Evolutionary conservation across 805 yeast species (phyloP).

Genomic region (Priceomyces melissophilus): DNA sequence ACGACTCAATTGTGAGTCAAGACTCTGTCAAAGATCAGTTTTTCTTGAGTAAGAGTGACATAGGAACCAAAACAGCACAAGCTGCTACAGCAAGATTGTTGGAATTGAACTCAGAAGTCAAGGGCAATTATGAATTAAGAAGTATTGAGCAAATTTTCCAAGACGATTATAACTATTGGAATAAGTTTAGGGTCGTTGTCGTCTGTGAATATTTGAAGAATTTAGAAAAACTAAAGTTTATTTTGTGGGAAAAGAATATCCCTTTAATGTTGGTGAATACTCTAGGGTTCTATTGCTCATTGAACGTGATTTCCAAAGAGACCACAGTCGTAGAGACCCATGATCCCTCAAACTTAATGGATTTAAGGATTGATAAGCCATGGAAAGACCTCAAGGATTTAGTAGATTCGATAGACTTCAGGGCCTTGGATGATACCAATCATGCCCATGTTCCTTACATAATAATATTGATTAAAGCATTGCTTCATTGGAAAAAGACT

Average conservation of each 20-base stretch:
- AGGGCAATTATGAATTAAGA: slow-evolving; percentile 26
- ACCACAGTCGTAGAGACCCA: slow-evolving; percentile 69
- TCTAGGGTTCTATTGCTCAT: slow-evolving; percentile 63
- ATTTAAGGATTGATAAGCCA: slow-evolving; percentile 63
- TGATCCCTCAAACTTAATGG: slow-evolving; percentile 62
- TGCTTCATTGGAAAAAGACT: slow-evolving; percentile 37
- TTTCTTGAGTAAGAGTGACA: slow-evolving; percentile 46
- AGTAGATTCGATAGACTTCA: slow-evolving; percentile 50
- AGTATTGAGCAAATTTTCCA: slow-evolving; percentile 10
- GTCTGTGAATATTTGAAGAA: slow-evolving; percentile 27
- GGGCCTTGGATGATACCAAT: slow-evolving; percentile 39
- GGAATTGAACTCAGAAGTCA: slow-evolving; percentile 62
- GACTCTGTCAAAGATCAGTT: slow-evolving; percentile 58
- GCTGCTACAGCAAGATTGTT: slow-evolving; percentile 39
- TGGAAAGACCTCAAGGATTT: slow-evolving; percentile 65
- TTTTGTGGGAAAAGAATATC: slow-evolving; percentile 41
- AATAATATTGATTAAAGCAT: slow-evolving; percentile 55
- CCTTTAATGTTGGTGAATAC: slow-evolving; percentile 55
- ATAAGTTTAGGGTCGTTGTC: slow-evolving; percentile 48
- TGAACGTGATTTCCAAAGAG: slow-evolving; percentile 52
- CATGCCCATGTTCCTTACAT: slow-evolving; percentile 70
- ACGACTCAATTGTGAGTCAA: slow-evolving; percentile 35
- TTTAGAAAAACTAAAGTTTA: slow-evolving; percentile 25
- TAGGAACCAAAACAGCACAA: slow-evolving; percentile 40
- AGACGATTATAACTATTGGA: slow-evolving; percentile 38